Base-by-base conservation (phyloP, 2,329 filamentous ascomycete genomes). In the Dactylellina sp. region DNA sequence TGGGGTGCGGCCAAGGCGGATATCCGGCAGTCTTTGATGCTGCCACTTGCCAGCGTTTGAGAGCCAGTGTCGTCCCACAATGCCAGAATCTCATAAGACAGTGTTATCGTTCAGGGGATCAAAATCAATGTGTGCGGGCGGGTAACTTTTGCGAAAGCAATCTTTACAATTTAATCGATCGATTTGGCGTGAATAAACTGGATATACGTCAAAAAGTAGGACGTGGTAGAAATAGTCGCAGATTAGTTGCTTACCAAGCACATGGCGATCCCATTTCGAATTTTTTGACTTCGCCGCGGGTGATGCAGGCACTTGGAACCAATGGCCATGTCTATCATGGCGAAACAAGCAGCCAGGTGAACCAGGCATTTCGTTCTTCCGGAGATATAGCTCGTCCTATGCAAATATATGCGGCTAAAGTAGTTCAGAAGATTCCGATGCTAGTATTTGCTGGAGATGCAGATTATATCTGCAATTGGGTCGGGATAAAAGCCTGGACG, bases 41-140 rank as follows among this genome's bases (percentile, higher is more conserved):
- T 81, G 83, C 86, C 78, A 86, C 90, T 81, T 99, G 95, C 84
- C 85, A 88, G 79, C 86, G 90, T 77, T 97, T 99, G 93, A 93
- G 97, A 83, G 2, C 4, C 11, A 94, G 94, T 79, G 86, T 94
- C 71, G 89, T 97, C 71, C 90, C 92, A 59, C 91, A 93, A 77
- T 98, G 95, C 87, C 88, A 92, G 92, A 97, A 80, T 94, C 91
- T 82, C 88, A 98, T 98, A 87, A 93, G 95, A 79, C 91, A 98
- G 83, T 55, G 50, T 24, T 39, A 55, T 11, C 18, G 18, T 3
- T 35, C 5, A 6, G 1, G n/a, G 9, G 14, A 55, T 25, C 2
- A 1, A 2, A 20, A 39, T 2, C 7, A 24, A 18, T 55, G 50
- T 14, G 28, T 22, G 9, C 16, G 11, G 39, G 50, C 50, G 1